Percentiles rank a stretch among this genome's conserved stretches.
Conservation (phyloP, 164 flowering plant genomes). For the Protea cynaroides region DNA sequence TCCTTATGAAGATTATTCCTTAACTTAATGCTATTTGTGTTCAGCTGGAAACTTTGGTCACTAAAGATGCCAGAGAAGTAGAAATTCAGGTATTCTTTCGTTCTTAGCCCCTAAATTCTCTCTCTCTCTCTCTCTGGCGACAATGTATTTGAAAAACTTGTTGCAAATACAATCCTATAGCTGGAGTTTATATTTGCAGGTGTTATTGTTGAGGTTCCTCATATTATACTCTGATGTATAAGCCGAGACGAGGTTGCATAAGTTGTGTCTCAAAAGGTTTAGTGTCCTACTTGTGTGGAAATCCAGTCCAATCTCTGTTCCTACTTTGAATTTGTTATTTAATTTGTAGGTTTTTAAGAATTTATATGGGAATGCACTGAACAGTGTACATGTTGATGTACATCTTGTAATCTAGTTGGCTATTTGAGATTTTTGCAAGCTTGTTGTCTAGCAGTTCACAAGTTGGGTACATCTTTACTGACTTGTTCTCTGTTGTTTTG, state of each 20-base stretch:
- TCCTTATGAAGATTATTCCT: neutral
- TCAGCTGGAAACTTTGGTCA: slow-evolving; percentile 67
- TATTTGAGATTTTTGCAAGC: slow-evolving; percentile 94
- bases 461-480: slow-evolving; percentile 66
- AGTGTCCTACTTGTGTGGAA: slow-evolving; percentile 3
- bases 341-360: slow-evolving; percentile 71
- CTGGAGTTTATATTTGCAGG: slow-evolving; percentile 27
- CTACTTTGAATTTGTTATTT: neutral
- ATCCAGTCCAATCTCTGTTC: neutral
- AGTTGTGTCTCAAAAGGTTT: slow-evolving; percentile 93
- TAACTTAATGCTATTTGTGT: slow-evolving; percentile 4
- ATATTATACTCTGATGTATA: slow-evolving; percentile 71
- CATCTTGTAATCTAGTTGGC: slow-evolving; percentile 80
- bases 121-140: neutral
- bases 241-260: slow-evolving; percentile 95
- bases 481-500: too few relatives aligned
- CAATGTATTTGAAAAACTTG: neutral
- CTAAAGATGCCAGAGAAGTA: slow-evolving; percentile 54
- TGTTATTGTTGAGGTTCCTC: slow-evolving; percentile 76
- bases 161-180: neutral
- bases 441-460: slow-evolving; percentile 89
- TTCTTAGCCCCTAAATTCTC: too few relatives aligned
- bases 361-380: slow-evolving; percentile 71
- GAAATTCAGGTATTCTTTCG: slow-evolving; percentile 70
- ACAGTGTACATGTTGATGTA: slow-evolving; percentile 53